Evolutionary conservation across 306 rosid species (phyloP), one percentile per base, ranked within the genome.

Genomic region (Trifolium dubium): DNA sequence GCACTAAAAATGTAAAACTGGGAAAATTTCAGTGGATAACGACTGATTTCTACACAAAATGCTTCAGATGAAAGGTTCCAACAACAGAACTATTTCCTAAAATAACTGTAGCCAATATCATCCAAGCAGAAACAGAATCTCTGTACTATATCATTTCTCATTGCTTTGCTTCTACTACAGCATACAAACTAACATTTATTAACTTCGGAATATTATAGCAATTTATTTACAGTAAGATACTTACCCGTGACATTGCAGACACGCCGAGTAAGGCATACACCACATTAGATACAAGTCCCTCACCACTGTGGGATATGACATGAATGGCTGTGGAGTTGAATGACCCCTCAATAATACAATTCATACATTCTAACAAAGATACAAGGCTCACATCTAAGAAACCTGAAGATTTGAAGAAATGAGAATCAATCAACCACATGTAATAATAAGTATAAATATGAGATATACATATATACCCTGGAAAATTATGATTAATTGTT

Each of bases 191-290:
- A 29, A 35, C 12, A 50, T 34, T 56, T 56, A 70, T 54, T 55
- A 32, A 50, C 40, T 1, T 10, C 35, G 29, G 40, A 72, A 80
- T 67, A 76, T 9, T 18, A 67, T 43, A 60, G 35, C 35, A 41
- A 67, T 61, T 50, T 8, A 37, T 13, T 53, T 53, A 59, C 41
- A 62, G 69, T 37, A 58, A 63, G 28, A 67, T 30, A 75, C 79
- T 85, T 84, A 89, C 98, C 88, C 98, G 90, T 29, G 98, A 93
- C 97, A 93, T 93, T 72, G 98, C 98, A 64, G 98, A 93, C 71
- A 93, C 96, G 68, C 98, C 98, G 1, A 93, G 98, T 79, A 93
- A 86, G 77, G 98, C 98, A 80, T 93, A 93, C 67, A 93, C 90
- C 80, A 93, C 86, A 71, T 93, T 91, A 23, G 98, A 93, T 17